Evolutionary conservation across 2,329 filamentous ascomycete genomes (phyloP).

Genomic region (Escovopsis sp.): DNA sequence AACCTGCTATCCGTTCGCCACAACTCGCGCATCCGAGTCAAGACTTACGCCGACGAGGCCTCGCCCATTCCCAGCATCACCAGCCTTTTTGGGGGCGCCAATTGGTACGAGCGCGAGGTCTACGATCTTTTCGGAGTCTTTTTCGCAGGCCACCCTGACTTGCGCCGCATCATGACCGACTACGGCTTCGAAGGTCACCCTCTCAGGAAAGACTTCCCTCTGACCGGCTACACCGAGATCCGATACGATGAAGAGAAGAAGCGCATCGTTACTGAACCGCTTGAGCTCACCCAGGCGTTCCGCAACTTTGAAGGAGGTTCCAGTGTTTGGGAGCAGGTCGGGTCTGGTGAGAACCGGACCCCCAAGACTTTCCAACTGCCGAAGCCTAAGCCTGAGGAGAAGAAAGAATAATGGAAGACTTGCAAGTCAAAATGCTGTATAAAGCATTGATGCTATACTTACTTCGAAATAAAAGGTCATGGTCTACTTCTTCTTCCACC

Average conservation of each 20-base stretch:
- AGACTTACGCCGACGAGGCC: constrained; percentile 96
- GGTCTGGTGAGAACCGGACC: constrained; percentile 57
- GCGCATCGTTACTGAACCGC: constrained; percentile 91
- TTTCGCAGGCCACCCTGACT: constrained; percentile 87
- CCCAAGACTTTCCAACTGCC: constrained; percentile 88
- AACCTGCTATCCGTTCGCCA: constrained; percentile 91
- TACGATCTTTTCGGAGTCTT: constrained; percentile 97
- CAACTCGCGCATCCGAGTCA: constrained; percentile 92
- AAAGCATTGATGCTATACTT: too few species aligned
- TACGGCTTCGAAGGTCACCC: constrained; percentile 98
- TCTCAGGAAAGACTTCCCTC: constrained; percentile 90
- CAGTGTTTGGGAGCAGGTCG: constrained; percentile 53
- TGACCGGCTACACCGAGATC: constrained; percentile 96
- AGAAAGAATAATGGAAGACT: constrained; percentile 41
- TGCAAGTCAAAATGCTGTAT: too few species aligned
- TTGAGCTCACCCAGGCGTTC: constrained; percentile 96
- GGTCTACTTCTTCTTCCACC: too few species aligned
- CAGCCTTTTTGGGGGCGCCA: constrained; percentile 79
- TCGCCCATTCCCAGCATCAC: constrained; percentile 84
- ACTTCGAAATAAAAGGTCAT: too few species aligned
- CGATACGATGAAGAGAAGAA: constrained; percentile 99
- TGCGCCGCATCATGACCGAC: constrained; percentile 97
- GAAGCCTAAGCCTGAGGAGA: constrained; percentile 86
- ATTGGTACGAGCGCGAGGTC: constrained; percentile 97
- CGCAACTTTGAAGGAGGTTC: constrained; percentile 91